phyloP scores from a whole-genome alignment of 208 protist species.

The Acanthamoeba sp. region DNA sequence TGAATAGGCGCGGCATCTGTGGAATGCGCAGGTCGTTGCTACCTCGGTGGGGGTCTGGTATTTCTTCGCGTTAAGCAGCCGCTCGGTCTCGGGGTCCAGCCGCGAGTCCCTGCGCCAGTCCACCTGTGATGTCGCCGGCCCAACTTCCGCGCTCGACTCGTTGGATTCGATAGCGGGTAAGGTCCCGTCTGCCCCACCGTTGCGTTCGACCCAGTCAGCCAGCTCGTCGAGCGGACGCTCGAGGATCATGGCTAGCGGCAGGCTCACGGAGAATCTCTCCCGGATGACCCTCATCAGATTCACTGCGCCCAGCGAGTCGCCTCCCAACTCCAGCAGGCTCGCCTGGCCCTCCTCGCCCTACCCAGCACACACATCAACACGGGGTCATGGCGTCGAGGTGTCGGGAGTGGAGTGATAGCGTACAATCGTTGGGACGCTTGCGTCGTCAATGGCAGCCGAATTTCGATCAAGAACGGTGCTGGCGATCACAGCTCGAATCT shows the following conservation, averaged over 20 bases:
- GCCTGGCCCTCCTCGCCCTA: background rate
- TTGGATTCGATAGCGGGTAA: background rate
- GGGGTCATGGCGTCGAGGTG: too few relatives aligned
- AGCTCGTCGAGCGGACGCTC: constrained; percentile 9
- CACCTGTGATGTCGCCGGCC: background rate
- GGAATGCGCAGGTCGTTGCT: too few relatives aligned
- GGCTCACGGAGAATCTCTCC: background rate
- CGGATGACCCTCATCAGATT: constrained; percentile 11
- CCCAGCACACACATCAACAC: too few relatives aligned
- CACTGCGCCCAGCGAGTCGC: background rate
- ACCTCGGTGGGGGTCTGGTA: background rate
- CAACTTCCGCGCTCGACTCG: too few relatives aligned
- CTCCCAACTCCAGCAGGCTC: background rate
- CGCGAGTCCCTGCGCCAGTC: background rate
- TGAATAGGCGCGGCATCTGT: too few relatives aligned
- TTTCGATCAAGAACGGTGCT: background rate
- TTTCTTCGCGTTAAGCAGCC: background rate
- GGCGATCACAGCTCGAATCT: background rate
- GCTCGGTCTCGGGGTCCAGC: background rate
- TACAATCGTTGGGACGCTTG: background rate
- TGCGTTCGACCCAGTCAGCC: background rate
- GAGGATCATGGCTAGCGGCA: background rate
- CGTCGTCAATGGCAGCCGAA: background rate
- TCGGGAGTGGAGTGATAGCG: too few relatives aligned
- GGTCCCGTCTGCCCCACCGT: background rate